Evolutionary conservation across 768 basidiomycete genomes (phyloP).

Genomic region (Collybiopsis luxurians): DNA sequence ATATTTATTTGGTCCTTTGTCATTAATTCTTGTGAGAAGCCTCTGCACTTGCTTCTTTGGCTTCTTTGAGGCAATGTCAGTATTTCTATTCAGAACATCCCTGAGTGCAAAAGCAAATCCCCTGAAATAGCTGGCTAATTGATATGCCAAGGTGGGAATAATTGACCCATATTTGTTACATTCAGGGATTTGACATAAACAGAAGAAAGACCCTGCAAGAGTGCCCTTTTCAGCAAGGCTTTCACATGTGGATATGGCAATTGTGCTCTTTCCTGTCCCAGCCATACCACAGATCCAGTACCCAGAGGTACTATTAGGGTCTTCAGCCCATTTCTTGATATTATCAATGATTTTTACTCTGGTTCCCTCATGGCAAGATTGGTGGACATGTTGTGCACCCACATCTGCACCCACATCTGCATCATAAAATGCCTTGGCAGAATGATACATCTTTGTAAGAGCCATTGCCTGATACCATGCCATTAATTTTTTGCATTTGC

Average conservation of each 20-base stretch:
- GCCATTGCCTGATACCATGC: neutral
- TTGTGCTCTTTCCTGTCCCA: slow-evolving; percentile 1
- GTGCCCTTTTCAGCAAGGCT: neutral
- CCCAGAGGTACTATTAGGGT: neutral
- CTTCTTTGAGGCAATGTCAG: neutral
- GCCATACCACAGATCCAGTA: slow-evolving; percentile 6
- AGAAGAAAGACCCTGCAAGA: slow-evolving; percentile 7
- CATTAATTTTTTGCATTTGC: too few species aligned
- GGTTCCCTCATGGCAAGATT: neutral
- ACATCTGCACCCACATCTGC: too few species aligned
- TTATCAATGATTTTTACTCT: neutral
- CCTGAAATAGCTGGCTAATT: neutral
- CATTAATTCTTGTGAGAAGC: neutral
- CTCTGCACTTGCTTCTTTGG: neutral
- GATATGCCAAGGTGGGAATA: slow-evolving; percentile 8
- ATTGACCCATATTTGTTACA: neutral
- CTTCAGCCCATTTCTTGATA: neutral
- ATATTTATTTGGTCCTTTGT: too few species aligned
- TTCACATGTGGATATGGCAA: neutral
- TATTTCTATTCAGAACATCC: neutral
- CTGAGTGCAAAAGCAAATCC: neutral
- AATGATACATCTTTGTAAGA: neutral
- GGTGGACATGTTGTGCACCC: neutral
- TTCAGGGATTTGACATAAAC: slow-evolving; percentile 2
- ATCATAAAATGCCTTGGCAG: slow-evolving; percentile 1